Evolutionary conservation across 805 yeast genomes (phyloP).

Genomic region (Teunomyces cretensis): DNA sequence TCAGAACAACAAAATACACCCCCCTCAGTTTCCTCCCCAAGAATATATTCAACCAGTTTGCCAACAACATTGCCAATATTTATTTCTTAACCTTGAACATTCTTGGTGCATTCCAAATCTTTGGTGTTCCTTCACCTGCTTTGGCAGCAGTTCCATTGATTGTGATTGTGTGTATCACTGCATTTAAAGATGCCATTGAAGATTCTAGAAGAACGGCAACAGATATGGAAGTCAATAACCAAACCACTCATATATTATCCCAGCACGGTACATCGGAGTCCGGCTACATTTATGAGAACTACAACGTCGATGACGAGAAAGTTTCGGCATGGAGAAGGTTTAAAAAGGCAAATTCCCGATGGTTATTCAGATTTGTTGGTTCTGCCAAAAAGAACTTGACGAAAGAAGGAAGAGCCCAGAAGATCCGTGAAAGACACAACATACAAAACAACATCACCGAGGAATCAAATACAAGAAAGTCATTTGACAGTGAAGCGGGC

Average conservation of each 20-base stretch:
- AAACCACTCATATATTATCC: constrained; percentile 60
- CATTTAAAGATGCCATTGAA: constrained; percentile 77
- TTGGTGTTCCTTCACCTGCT: constrained; percentile 80
- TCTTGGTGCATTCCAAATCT: constrained; percentile 66
- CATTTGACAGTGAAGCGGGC: constrained; percentile 30
- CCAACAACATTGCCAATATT: constrained; percentile 76
- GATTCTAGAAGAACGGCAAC: constrained; percentile 72
- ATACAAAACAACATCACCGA: constrained; percentile 1
- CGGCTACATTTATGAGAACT: constrained; percentile 41
- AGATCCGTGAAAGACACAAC: constrained; percentile 10
- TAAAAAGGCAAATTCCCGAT: constrained; percentile 50
- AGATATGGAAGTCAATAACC: constrained; percentile 76
- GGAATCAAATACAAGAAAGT: constrained; percentile 7
- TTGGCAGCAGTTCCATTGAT: constrained; percentile 75
- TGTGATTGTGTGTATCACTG: constrained; percentile 73
- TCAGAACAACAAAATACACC: constrained; percentile 93
- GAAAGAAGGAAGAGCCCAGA: constrained; percentile 34
- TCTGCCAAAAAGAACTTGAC: constrained; percentile 30
- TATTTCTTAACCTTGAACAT: constrained; percentile 80
- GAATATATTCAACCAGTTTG: constrained; percentile 73
- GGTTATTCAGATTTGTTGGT: constrained; percentile 26
- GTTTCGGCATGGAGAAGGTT: constrained; percentile 68
- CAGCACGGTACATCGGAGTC: constrained; percentile 37
- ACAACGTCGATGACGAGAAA: constrained; percentile 62
- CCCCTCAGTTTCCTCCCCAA: constrained; percentile 88